A percentile compares a stretch with the other conserved stretches of the same genome.
Conservation (phyloP, 495 filamentous ascomycete species). For the Jackrogersella minutella region DNA sequence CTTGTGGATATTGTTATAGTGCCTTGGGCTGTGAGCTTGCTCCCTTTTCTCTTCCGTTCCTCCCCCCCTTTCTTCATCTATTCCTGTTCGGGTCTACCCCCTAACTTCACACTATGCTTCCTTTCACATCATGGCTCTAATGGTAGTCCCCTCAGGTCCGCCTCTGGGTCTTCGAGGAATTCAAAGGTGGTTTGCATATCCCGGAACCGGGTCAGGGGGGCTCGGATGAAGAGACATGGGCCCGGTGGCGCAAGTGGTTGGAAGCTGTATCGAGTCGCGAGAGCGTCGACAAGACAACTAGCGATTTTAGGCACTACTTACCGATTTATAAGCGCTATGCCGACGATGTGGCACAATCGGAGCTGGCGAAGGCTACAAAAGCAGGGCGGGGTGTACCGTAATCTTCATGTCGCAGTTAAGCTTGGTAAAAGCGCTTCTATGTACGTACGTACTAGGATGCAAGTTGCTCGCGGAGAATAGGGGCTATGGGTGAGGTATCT, state of each 20-base stretch:
- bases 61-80: background rate
- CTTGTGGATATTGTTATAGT: slow-evolving; percentile 65
- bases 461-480: too few species aligned
- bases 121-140: background rate
- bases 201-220: slow-evolving; percentile 53
- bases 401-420: too few species aligned
- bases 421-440: too few species aligned
- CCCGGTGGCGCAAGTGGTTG: slow-evolving; percentile 64
- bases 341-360: slow-evolving; percentile 66
- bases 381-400: slow-evolving; percentile 32
- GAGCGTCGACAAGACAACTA: slow-evolving; percentile 63
- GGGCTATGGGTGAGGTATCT: background rate
- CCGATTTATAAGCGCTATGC: slow-evolving; percentile 70
- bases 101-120: too few species aligned
- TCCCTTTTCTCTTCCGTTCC: background rate
- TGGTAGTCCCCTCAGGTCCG: slow-evolving; percentile 34
- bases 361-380: slow-evolving; percentile 68
- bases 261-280: slow-evolving; percentile 55
- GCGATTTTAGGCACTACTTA: slow-evolving; percentile 62
- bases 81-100: background rate
- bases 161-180: slow-evolving; percentile 70
- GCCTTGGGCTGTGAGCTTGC: slow-evolving; percentile 57
- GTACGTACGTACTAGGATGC: too few species aligned
- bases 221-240: slow-evolving; percentile 60
- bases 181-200: slow-evolving; percentile 64